A percentile compares a stretch with the other conserved stretches of the same genome.
phyloP scores from a whole-genome alignment of 257 asterid species.

The Solanum pimpinellifolium region DNA sequence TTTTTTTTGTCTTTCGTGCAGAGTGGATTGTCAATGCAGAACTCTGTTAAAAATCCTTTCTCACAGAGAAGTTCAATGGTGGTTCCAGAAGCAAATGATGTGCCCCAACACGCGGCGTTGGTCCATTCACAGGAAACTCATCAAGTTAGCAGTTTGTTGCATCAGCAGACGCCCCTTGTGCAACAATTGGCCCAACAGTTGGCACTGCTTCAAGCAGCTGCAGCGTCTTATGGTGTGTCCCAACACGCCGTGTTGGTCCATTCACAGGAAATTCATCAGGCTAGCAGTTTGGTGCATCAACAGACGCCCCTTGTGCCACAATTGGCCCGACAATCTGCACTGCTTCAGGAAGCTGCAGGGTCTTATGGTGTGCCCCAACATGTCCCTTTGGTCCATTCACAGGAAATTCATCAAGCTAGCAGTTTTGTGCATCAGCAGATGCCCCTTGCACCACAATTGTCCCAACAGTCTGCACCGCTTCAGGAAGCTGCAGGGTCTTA shows the following conservation, averaged over 20 bases:
- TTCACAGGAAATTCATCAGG: constrained; percentile 7
- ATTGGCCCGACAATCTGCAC: constrained; percentile 9
- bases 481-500: constrained; percentile 12
- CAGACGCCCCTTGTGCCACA: constrained; percentile 20
- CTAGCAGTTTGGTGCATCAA: constrained; percentile 6
- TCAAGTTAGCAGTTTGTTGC: constrained; percentile 5
- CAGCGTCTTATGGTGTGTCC: constrained; percentile 2
- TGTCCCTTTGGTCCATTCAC: constrained; percentile 2
- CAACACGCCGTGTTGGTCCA: constrained; percentile 1
- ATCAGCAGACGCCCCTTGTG: constrained; percentile 14
- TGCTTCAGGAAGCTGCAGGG: constrained; percentile 15
- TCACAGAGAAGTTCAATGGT: constrained; percentile 35
- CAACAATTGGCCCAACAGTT: constrained; percentile 21
- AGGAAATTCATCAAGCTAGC: constrained; percentile 2
- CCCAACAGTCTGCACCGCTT: constrained; percentile 11
- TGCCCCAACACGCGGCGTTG: constrained; percentile 5
- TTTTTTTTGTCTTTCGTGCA: constrained; percentile 27
- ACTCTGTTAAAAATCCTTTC: constrained; percentile 70
- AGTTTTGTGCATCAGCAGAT: constrained; percentile 15
- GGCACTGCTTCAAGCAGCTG: constrained; percentile 15
- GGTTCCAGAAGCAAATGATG: constrained; percentile 9
- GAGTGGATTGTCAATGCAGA: constrained; percentile 52
- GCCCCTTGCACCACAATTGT: constrained; percentile 16
- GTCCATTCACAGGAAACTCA: constrained; percentile 5
- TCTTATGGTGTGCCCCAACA: constrained; percentile 7